Conservation (phyloP, 1,139 yeast species). For the Hemisphaericaspora subhashii region DNA sequence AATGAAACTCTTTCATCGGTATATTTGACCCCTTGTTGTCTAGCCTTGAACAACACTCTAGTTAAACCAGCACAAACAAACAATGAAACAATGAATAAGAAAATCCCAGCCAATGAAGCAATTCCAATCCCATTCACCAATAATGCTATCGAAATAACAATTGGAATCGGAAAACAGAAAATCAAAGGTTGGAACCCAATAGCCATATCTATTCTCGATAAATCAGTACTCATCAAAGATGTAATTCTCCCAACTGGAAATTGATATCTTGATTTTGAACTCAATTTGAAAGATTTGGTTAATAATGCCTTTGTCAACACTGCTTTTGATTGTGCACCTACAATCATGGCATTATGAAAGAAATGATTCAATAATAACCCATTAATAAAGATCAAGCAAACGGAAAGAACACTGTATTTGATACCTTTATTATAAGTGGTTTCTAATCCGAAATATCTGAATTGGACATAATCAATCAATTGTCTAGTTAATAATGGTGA, state of each 20-base stretch:
- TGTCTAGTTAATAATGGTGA: slow-evolving; percentile 43
- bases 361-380: slow-evolving; percentile 46
- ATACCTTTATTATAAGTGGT: slow-evolving; percentile 37
- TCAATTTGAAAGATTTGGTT: slow-evolving; percentile 40
- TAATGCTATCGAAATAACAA: slow-evolving; percentile 39
- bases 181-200: slow-evolving; percentile 48
- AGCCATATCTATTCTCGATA: slow-evolving; percentile 48
- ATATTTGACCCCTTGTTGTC: slow-evolving; percentile 41
- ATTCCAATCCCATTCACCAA: slow-evolving; percentile 40
- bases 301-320: slow-evolving; percentile 41
- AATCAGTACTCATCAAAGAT: slow-evolving; percentile 46
- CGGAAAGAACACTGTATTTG: slow-evolving; percentile 44
- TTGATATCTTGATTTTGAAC: slow-evolving; percentile 32
- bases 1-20: slow-evolving; percentile 45
- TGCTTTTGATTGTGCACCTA: slow-evolving; percentile 48
- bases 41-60: slow-evolving; percentile 32
- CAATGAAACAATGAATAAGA: slow-evolving; percentile 41
- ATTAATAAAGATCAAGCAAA: slow-evolving; percentile 37
- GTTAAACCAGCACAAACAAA: slow-evolving; percentile 40
- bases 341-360: slow-evolving; percentile 46
- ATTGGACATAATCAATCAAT: slow-evolving; percentile 43
- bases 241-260: slow-evolving; percentile 45
- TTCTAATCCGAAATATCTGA: slow-evolving; percentile 35
- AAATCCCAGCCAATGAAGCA: slow-evolving; percentile 44
- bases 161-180: slow-evolving; percentile 47